Evolutionary conservation across 2,329 filamentous ascomycete genomes (phyloP).

Genomic region (Ceratocystis eucalypticola): DNA sequence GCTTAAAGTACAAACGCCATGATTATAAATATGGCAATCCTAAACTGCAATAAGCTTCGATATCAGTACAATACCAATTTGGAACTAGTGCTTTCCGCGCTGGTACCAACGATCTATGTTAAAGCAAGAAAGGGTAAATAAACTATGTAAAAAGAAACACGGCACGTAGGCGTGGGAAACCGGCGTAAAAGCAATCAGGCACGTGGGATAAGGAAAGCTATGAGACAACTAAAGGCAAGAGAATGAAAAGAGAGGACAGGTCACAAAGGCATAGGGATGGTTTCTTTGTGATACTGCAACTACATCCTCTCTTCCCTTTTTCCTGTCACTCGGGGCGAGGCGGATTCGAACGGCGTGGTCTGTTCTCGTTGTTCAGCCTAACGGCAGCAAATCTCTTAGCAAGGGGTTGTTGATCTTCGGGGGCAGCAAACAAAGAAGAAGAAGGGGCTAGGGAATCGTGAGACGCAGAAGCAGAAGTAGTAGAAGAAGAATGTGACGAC

Average conservation of each 20-base stretch:
- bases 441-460: not conserved
- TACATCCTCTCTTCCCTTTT: not conserved
- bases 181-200: too few relatives aligned
- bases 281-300: not conserved
- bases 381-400: conserved; percentile 54
- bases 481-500: conserved; percentile 17
- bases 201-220: too few relatives aligned
- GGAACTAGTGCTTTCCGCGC: too few relatives aligned
- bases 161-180: too few relatives aligned
- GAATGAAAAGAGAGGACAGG: not conserved
- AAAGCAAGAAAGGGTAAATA: too few relatives aligned
- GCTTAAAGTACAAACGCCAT: too few relatives aligned
- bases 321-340: conserved; percentile 8
- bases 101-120: too few relatives aligned
- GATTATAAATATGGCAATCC: too few relatives aligned
- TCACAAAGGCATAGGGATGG: not conserved
- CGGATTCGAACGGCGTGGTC: conserved; percentile 11
- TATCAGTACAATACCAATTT: too few relatives aligned
- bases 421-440: conserved; percentile 20
- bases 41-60: too few relatives aligned
- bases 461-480: conserved; percentile 9
- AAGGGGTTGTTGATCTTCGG: conserved; percentile 38
- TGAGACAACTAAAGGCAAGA: too few relatives aligned
- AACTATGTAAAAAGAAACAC: too few relatives aligned
- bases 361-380: conserved; percentile 40